These are phyloP conservation scores for Oryza australiensis DNA, from an alignment of 176 grass and related monocot species.

Conservation along the genomic window DNA sequence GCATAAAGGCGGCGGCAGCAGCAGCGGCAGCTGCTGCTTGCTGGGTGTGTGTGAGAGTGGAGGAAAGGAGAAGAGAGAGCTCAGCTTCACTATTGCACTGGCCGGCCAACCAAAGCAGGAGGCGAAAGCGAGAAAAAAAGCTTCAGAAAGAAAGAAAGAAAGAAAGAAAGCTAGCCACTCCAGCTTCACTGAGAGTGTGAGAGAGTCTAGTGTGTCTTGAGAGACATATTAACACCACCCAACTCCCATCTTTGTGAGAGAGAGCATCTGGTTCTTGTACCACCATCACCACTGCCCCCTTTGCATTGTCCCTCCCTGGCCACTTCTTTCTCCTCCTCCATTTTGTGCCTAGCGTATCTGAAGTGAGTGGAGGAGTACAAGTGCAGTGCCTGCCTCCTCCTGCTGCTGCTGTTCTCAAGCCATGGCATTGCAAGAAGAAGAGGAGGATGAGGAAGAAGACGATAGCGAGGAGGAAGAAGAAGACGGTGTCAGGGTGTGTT, in stretches of 20 bases:
- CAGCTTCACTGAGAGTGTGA: neutral
- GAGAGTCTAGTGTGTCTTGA: neutral
- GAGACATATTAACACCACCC: slow-evolving; percentile 17
- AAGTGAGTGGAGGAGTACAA: neutral
- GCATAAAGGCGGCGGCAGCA: slow-evolving; percentile 37
- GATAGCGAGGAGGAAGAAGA: slow-evolving; percentile 13
- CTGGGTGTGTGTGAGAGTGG: too few relatives aligned
- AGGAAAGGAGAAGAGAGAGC: neutral
- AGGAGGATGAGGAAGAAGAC: slow-evolving; percentile 5
- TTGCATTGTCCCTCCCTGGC: neutral
- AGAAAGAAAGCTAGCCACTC: too few relatives aligned
- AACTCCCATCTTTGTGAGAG: neutral
- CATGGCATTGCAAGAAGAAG: slow-evolving; percentile 51
- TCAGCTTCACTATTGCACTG: slow-evolving; percentile 21
- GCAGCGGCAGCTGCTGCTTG: too few relatives aligned
- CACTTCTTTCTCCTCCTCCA: neutral
- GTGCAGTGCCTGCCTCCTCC: neutral
- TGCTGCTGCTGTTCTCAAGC: neutral
- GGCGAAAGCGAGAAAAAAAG: slow-evolving; percentile 15
- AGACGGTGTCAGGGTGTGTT: neutral
- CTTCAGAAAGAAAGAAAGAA: slow-evolving; percentile 30
- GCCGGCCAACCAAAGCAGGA: neutral
- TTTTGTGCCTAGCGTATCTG: neutral
- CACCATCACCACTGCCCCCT: neutral
- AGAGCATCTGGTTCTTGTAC: slow-evolving; percentile 38